Base-by-base conservation (phyloP, 1,284 basidiomycete genomes). In the Ceratobasidium sp. region DNA sequence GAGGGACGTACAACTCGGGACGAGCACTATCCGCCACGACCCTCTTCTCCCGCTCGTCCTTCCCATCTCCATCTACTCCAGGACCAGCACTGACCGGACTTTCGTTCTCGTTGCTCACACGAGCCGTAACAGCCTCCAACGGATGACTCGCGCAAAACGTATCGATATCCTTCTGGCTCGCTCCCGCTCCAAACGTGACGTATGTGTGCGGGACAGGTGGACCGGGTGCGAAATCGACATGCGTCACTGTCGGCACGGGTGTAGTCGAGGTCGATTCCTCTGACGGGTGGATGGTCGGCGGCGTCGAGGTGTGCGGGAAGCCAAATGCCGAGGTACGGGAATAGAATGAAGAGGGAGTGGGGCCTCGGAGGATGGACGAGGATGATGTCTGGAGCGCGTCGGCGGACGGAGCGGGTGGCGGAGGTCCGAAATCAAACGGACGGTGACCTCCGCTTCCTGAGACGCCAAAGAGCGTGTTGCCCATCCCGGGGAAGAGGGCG, bases 121-220 rank as follows among this genome's bases (percentile, higher is more conserved):
- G 80, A 47, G 86, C 77, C 54, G 87, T 87, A 21, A 81, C 84
- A 0, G 85, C 90, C 77, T 86, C 86, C 47, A 94, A 83, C n/a
- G 88, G 89, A 76, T 93, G 84, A 47, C 84, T 84, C 0, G 91
- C 88, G 0, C 90, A 92, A 78, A 85, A 91, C n/a, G 84, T 83
- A 78, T 96, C 94, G 52, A 96, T 84, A 73, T 94, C 89, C 79
- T 94, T 94, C 80, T 94, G 92, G 44, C 87, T 84, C 82, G 89
- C 89, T 1, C 94, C 94, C 2, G 93, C 89, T 21, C 93, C 93
- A 77, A 95, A 93, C 0, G 93, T 91, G 16, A 95, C 88, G 77
- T 89, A 91, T 38, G 89, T 91, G 76, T 91, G 86, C 1, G 87
- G 80, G 77, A 93, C 85, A 35, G 90, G 83, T 87, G 74, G 76